phyloP scores from a whole-genome alignment of 139 green algal genomes.

The Auxenochlorella protothecoides region DNA sequence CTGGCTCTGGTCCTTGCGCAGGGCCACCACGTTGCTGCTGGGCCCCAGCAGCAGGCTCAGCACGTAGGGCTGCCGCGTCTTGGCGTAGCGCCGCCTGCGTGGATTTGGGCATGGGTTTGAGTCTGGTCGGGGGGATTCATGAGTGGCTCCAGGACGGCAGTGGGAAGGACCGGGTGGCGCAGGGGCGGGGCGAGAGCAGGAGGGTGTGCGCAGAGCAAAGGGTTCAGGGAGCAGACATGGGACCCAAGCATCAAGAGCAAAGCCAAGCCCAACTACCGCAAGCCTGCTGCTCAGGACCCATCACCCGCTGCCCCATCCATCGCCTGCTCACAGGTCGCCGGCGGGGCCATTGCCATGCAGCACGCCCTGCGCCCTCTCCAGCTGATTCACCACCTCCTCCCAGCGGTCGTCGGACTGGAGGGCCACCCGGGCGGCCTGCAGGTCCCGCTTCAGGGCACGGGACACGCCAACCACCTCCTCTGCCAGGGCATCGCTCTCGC shows the following conservation, averaged over 20 bases:
- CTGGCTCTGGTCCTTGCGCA: conserved; percentile 27
- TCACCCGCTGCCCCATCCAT: too few species aligned
- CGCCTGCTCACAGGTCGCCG: conserved; percentile 46
- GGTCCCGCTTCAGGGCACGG: not conserved
- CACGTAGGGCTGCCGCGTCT: conserved; percentile 37
- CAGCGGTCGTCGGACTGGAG: not conserved
- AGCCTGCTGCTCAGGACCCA: too few species aligned
- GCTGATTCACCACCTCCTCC: conserved; percentile 8
- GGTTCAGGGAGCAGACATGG: too few species aligned
- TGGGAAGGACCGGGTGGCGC: too few species aligned
- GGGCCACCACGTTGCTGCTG: conserved; percentile 40
- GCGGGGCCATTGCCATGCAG: conserved; percentile 50
- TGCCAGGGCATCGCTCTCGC: conserved; percentile 52
- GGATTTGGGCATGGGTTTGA: too few species aligned
- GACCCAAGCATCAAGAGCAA: too few species aligned
- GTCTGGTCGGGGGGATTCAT: too few species aligned
- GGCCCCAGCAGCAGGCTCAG: conserved; percentile 50
- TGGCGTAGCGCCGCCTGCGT: conserved; percentile 4
- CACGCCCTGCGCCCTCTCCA: conserved; percentile 31
- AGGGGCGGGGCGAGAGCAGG: too few species aligned
- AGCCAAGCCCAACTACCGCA: too few species aligned
- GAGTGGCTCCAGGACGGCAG: too few species aligned
- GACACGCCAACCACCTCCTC: conserved; percentile 42
- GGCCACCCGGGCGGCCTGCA: not conserved
- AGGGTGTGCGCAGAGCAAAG: too few species aligned